These are phyloP conservation scores for Cercospora canescens DNA, from an alignment of 2,329 filamentous ascomycete genomes.

Conservation along the genomic window DNA sequence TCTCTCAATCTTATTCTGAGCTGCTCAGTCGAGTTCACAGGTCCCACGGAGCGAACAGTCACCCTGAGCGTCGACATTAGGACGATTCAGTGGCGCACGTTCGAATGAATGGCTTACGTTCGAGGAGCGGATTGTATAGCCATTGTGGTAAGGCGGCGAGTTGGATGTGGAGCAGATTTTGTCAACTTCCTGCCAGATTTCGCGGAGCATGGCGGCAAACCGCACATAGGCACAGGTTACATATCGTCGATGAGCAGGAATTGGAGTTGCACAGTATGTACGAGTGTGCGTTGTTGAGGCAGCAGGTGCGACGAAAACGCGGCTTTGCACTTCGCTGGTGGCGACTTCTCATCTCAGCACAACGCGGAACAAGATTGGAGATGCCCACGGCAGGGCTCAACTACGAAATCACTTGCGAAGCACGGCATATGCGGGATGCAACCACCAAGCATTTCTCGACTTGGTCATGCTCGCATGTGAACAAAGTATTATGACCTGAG, in stretches of 20 bases:
- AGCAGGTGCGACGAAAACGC: neutral
- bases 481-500: too few species aligned
- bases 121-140: neutral
- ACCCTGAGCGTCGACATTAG: conserved; percentile 12
- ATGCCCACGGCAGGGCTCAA: neutral
- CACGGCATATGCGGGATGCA: too few species aligned
- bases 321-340: neutral
- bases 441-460: too few species aligned
- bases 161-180: neutral
- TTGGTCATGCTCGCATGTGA: too few species aligned
- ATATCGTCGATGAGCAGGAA: neutral
- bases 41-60: conserved; percentile 9
- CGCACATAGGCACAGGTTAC: neutral
- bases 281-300: neutral
- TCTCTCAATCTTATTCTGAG: conserved; percentile 11
- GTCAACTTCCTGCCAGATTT: neutral
- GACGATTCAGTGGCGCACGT: neutral
- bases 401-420: too few species aligned
- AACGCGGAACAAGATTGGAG: neutral
- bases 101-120: neutral
- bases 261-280: neutral
- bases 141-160: neutral
- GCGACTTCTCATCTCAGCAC: neutral
- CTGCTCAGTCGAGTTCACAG: conserved; percentile 11
- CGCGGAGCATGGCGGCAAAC: neutral